Evolutionary conservation across 345 rosid species (phyloP), one percentile per base, ranked within the genome.

Genomic region (Murraya koenigii): DNA sequence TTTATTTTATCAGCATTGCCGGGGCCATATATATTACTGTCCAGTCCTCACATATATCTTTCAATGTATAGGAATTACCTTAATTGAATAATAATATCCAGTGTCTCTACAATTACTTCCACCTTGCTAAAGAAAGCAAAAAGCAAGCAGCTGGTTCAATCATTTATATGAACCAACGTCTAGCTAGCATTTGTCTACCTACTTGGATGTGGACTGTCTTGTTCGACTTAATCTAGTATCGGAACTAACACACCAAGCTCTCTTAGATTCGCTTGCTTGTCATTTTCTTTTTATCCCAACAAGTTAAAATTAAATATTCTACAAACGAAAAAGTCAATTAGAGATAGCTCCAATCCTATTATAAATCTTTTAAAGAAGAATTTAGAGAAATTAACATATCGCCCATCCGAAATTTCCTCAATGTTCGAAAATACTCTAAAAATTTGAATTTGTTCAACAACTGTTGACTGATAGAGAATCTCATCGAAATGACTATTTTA

Each of bases 211-310:
- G 22, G 75, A 70, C 80, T 30, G 63, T 66, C 49, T 14, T 28
- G 30, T 41, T 59, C 69, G 56, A 41, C 33, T n/a, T 19, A 22
- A 15, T 28, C 14, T 33, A 67, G n/a, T 54, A 65, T 32, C 52
- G 30, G 25, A 60, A 23, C 11, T 36, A 35, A 36, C 7, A 20
- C 73, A 8, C 70, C 32, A 22, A 39, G 64, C 41, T 69, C 41
- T 69, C 64, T 60, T 55, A 28, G 67, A 69, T 81, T 74, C 81
- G 74, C 33, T 36, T 5, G 71, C 68, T 78, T 77, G 79, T 81
- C 65, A 14, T 19, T 55, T 74, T 77, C 72, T 52, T 73, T 75
- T 41, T 55, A 76, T 68, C 62, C n/a, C 62, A 30, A 62, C 15
- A 36, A 2, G 25, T 19, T 49, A 69, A 64, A 32, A 36, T 33